A percentile compares a stretch with the other conserved stretches of the same genome.
phyloP scores from a whole-genome alignment of 352 stramenopile species.

The Globisporangium nagaii region DNA sequence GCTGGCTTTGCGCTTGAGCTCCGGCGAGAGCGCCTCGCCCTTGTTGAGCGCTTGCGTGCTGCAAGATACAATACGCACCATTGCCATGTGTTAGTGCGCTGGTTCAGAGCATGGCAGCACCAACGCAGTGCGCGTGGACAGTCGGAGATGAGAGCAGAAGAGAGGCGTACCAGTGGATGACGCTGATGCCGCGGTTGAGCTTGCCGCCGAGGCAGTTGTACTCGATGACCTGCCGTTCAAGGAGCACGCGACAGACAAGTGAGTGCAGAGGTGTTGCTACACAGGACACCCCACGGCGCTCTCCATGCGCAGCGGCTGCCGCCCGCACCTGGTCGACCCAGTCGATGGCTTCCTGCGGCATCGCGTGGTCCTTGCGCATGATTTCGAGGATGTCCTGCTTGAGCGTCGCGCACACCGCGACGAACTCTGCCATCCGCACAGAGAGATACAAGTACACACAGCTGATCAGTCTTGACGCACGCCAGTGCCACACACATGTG shows the following conservation, averaged over 20 bases:
- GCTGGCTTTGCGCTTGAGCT: constrained; percentile 81
- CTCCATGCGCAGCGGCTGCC: not conserved
- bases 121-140: not conserved
- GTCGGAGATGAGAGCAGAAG: not conserved
- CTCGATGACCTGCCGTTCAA: constrained; percentile 62
- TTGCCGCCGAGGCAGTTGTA: constrained; percentile 99
- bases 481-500: not conserved
- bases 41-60: constrained; percentile 61
- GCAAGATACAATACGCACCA: no score
- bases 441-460: not conserved
- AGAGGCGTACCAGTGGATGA: constrained; percentile 87
- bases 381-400: constrained; percentile 74
- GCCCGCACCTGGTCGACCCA: constrained; percentile 53
- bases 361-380: constrained; percentile 51
- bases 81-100: no score
- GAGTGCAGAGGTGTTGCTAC: not conserved
- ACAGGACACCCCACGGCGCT: no score
- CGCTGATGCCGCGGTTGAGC: constrained; percentile 97
- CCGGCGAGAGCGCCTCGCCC: constrained; percentile 41
- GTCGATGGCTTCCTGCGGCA: constrained; percentile 76
- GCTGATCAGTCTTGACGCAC: no score
- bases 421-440: constrained; percentile 56
- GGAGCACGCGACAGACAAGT: not conserved
- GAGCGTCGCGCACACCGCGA: constrained; percentile 61
- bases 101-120: no score